Evolutionary conservation across 257 asterid genomes (phyloP).

Genomic region (Hygrophila difformis): DNA sequence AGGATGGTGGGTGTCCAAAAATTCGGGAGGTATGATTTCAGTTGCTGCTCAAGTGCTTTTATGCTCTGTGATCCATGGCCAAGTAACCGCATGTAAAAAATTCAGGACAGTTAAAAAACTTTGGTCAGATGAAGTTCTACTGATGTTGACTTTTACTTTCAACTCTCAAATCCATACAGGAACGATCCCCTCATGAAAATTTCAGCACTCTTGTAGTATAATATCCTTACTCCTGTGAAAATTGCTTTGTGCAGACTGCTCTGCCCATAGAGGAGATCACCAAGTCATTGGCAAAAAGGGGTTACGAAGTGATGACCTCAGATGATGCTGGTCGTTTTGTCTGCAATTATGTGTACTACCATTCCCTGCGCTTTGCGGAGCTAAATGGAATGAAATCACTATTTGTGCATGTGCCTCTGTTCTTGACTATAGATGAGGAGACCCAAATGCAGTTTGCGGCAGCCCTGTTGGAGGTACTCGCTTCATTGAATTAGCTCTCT

Average conservation of each 20-base stretch:
- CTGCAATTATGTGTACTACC: slow-evolving; percentile 94
- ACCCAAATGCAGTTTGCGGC: slow-evolving; percentile 97
- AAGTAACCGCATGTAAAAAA: too few relatives aligned
- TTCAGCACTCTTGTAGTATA: too few relatives aligned
- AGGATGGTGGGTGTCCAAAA: slow-evolving; percentile 47
- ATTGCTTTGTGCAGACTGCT: slow-evolving; percentile 35
- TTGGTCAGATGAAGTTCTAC: too few relatives aligned
- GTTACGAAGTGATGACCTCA: slow-evolving; percentile 71
- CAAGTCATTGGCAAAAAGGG: slow-evolving; percentile 62
- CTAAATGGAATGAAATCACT: slow-evolving; percentile 70
- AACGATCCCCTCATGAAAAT: too few relatives aligned
- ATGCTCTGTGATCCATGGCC: too few relatives aligned
- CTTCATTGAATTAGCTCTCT: slow-evolving; percentile 39
- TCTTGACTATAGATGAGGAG: slow-evolving; percentile 81
- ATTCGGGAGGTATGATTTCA: slow-evolving; percentile 46
- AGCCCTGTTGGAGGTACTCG: slow-evolving; percentile 66
- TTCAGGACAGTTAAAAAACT: too few relatives aligned
- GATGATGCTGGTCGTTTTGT: slow-evolving; percentile 96
- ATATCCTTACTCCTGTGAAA: background rate
- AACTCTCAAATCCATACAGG: too few relatives aligned
- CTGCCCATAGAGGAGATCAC: slow-evolving; percentile 71
- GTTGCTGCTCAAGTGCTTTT: slow-evolving; percentile 2
- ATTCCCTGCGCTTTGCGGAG: slow-evolving; percentile 84
- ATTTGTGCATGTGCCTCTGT: slow-evolving; percentile 91
- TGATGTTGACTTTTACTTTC: too few relatives aligned